Base-by-base conservation (phyloP, 164 flowering plant species). In the Tinospora cordifolia region DNA sequence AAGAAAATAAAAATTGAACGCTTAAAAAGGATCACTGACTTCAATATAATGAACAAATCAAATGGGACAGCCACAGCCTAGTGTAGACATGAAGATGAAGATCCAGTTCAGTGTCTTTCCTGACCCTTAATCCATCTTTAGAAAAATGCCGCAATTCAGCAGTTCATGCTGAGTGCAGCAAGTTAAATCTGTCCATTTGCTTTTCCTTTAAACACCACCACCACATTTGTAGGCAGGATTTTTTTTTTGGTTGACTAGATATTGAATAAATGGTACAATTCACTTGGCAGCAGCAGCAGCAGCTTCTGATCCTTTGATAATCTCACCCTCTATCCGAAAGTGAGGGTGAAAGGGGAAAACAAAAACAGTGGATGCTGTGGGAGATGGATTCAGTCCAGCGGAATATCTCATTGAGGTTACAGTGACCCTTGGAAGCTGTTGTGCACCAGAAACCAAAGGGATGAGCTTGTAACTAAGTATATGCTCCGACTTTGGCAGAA, bases 401-500 rank as follows among this genome's bases (percentile, higher is more conserved):
- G 90, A 86, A 77, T 90, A 90, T 80, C 97, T 83, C 47, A 74
- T 79, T 0, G 94, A 84, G n/a, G 90, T 86, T 65, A 90, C 67
- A 0, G 90, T 77, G 65, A 91, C 79, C 74, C 78, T 83, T 9
- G 99, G 99, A 65, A 92, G 79, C 75, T 83, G 90, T 62, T 81
- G 93, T 19, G 76, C 74, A 51, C 98, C 99, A 0, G 90, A 86
- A 47, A 82, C 80, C 65, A 95, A 78, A 2, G 99, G 90, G 19
- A 92, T 91, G 57, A 91, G 81, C 81, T 84, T 86, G 82, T 88
- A 90, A 68, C 85, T 75, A 22, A 91, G 79, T 57, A 81, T 77
- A 59, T 85, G 82, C 73, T 84, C 87, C 1, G 97, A 85, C 49
- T 86, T 82, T 13, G 99, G 98, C 72, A 92, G 84, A 69, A 95